Percentiles rank a stretch among this genome's conserved stretches.
Conservation (phyloP, 2,329 filamentous ascomycete genomes). For the Leptographium procerum region DNA sequence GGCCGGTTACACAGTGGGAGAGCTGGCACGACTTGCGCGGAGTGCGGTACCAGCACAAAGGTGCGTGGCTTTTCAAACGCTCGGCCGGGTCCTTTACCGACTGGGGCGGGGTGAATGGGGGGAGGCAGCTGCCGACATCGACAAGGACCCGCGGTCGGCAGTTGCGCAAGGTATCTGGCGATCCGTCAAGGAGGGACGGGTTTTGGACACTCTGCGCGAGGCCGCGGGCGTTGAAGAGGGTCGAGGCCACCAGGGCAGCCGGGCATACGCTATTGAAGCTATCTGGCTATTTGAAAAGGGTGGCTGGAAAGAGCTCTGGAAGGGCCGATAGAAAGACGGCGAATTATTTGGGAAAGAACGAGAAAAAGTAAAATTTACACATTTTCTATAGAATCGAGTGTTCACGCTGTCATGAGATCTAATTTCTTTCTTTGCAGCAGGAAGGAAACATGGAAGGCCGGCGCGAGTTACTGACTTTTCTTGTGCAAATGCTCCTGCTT, state of each 20-base stretch:
- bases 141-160: slow-evolving; percentile 18
- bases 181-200: slow-evolving; percentile 62
- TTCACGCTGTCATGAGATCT: not conserved
- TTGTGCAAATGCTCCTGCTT: not conserved
- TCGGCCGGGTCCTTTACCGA: slow-evolving; percentile 75
- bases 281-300: slow-evolving; percentile 73
- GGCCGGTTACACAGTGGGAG: slow-evolving; percentile 84
- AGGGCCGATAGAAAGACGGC: slow-evolving; percentile 23
- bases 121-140: slow-evolving; percentile 30
- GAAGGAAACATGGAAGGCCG: too few species aligned
- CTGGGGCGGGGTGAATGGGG: slow-evolving; percentile 65
- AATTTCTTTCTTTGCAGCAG: too few species aligned
- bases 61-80: slow-evolving; percentile 82
- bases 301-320: slow-evolving; percentile 53
- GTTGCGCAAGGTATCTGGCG: slow-evolving; percentile 75
- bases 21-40: slow-evolving; percentile 69
- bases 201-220: slow-evolving; percentile 65
- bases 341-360: not conserved
- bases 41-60: slow-evolving; percentile 77
- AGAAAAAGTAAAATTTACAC: not conserved
- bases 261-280: slow-evolving; percentile 78
- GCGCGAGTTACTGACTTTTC: too few species aligned
- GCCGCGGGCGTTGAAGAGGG: slow-evolving; percentile 58
- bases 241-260: slow-evolving; percentile 64
- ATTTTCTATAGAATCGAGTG: not conserved